Percentiles rank a stretch among this genome's conserved stretches.
Conservation (phyloP, 768 basidiomycete genomes). For the Kwoniella dejecticola region DNA sequence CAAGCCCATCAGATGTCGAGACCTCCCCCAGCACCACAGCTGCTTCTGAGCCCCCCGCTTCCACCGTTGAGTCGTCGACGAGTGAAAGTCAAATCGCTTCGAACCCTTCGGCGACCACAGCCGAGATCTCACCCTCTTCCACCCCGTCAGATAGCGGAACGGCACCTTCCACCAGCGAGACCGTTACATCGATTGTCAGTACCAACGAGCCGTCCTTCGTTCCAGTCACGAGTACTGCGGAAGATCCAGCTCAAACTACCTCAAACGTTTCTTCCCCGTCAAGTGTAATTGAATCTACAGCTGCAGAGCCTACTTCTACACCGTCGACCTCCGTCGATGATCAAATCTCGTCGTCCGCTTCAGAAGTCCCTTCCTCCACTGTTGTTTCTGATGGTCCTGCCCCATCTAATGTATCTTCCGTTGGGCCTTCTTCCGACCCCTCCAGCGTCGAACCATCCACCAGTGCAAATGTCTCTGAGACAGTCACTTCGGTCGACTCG, state of each 20-base stretch:
- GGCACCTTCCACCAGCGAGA: neutral
- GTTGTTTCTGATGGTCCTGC: conserved; percentile 1
- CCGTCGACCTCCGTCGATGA: neutral
- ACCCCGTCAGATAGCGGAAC: neutral
- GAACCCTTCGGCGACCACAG: neutral
- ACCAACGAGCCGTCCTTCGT: neutral
- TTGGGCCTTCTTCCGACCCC: neutral
- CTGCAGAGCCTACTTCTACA: conserved; percentile 1
- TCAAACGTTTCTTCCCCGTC: neutral
- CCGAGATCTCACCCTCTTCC: no score
- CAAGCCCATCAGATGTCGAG: neutral
- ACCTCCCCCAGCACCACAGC: neutral
- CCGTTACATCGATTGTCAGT: neutral
- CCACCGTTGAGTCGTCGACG: neutral
- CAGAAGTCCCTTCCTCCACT: neutral
- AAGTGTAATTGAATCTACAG: neutral
- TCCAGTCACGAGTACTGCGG: conserved; percentile 4
- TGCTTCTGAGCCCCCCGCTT: no score
- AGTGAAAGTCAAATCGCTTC: neutral
- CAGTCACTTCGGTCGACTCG: neutral
- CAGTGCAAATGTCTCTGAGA: neutral
- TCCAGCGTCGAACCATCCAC: neutral
- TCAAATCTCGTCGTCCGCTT: neutral
- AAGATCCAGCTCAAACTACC: conserved; percentile 4
- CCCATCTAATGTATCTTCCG: neutral